Evolutionary conservation across 495 filamentous ascomycete species (phyloP).

Genomic region (Darksidea phi): DNA sequence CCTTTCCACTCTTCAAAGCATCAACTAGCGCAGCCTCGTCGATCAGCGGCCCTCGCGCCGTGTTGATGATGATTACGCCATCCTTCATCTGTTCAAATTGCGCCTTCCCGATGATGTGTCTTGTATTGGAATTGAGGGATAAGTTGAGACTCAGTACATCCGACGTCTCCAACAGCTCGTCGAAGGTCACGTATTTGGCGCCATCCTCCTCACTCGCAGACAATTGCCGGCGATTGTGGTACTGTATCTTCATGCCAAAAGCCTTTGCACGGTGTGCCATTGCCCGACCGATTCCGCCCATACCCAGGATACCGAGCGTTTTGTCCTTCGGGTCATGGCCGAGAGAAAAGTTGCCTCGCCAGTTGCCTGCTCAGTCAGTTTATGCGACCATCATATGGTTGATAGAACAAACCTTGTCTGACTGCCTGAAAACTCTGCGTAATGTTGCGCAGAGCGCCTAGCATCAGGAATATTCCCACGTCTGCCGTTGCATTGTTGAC

Average conservation of each 20-base stretch:
- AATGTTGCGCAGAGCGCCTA: slow-evolving; percentile 50
- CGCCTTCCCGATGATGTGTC: slow-evolving; percentile 41
- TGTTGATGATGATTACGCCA: slow-evolving; percentile 43
- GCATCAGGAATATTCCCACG: slow-evolving; percentile 44
- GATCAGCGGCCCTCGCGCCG: slow-evolving; percentile 43
- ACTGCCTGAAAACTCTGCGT: slow-evolving; percentile 63
- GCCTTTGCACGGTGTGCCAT: slow-evolving; percentile 39
- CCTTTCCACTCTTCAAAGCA: slow-evolving; percentile 42
- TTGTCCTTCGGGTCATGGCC: slow-evolving; percentile 48
- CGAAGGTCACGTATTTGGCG: slow-evolving; percentile 44
- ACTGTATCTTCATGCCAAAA: slow-evolving; percentile 46
- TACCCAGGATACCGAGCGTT: slow-evolving; percentile 64
- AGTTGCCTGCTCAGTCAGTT: slow-evolving; percentile 38
- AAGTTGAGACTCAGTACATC: slow-evolving; percentile 44
- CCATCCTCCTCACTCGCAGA: slow-evolving; percentile 35
- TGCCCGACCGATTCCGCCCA: slow-evolving; percentile 78
- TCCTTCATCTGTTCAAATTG: slow-evolving; percentile 44
- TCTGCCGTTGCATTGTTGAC: slow-evolving; percentile 44
- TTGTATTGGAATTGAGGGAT: slow-evolving; percentile 40
- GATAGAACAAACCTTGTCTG: slow-evolving; percentile 48
- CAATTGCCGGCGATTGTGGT: slow-evolving; percentile 42
- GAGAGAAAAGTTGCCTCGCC: slow-evolving; percentile 47
- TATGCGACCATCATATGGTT: neutral
- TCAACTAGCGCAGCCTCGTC: slow-evolving; percentile 45
- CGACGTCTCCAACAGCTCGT: slow-evolving; percentile 43